phyloP scores from a whole-genome alignment of 352 stramenopile genomes.

The Thalassiosira mediterranea region DNA sequence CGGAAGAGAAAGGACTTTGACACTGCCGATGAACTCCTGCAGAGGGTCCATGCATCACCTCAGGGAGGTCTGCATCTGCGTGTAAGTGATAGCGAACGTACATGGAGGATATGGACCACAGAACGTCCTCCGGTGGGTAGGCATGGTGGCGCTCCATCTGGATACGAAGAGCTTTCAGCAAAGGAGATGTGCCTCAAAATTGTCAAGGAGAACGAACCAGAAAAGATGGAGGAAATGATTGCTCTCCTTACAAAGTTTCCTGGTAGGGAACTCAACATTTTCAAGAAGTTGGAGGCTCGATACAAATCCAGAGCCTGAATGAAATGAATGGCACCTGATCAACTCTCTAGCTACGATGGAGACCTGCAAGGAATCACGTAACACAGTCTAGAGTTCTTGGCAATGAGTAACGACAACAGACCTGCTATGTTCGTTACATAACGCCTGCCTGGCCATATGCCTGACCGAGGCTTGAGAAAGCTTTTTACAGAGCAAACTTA shows the following conservation, averaged over 20 bases:
- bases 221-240: constrained; percentile 74
- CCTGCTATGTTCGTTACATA: too few relatives aligned
- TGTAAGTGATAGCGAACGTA: constrained; percentile 78
- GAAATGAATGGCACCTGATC: too few relatives aligned
- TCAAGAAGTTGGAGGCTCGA: constrained; percentile 70
- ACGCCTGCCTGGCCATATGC: too few relatives aligned
- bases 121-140: constrained; percentile 51
- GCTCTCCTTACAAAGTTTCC: constrained; percentile 68
- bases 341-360: too few relatives aligned
- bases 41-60: constrained; percentile 63
- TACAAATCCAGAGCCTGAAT: too few relatives aligned
- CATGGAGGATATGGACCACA: constrained; percentile 78
- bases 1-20: constrained; percentile 78
- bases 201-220: constrained; percentile 63
- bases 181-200: constrained; percentile 67
- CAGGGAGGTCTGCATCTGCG: constrained; percentile 63
- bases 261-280: constrained; percentile 71
- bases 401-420: too few relatives aligned
- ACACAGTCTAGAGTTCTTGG: too few relatives aligned
- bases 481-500: too few relatives aligned
- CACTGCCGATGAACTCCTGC: constrained; percentile 69
- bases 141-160: constrained; percentile 4
- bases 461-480: too few relatives aligned
- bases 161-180: constrained; percentile 32
- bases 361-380: too few relatives aligned